phyloP scores from a whole-genome alignment of 352 stramenopile species.

The Blastocystis sp. region DNA sequence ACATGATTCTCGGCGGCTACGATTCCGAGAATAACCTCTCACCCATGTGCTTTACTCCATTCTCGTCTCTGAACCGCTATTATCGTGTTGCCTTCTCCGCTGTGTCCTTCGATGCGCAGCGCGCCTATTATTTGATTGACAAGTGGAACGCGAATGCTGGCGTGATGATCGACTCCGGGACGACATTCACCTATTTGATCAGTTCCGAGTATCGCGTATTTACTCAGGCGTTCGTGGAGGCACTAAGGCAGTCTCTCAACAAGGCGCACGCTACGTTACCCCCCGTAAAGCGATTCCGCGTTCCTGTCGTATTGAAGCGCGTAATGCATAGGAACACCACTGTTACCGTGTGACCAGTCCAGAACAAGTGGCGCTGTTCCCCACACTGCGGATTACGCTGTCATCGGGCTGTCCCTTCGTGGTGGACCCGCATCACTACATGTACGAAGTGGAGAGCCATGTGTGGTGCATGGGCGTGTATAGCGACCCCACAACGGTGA shows the following conservation, averaged over 20 bases:
- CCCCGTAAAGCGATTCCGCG: constrained; percentile 17
- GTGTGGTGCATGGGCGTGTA: constrained; percentile 59
- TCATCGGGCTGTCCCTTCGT: neutral
- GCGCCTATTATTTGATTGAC: neutral
- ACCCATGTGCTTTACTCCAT: constrained; percentile 19
- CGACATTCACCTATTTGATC: constrained; percentile 51
- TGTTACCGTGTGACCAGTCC: neutral
- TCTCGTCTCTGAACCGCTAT: constrained; percentile 34
- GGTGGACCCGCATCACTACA: constrained; percentile 14
- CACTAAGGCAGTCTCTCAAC: neutral
- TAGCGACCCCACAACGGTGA: constrained; percentile 49
- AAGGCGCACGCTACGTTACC: neutral
- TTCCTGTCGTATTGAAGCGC: neutral
- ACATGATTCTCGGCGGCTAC: constrained; percentile 41
- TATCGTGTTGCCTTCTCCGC: neutral
- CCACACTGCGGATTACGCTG: constrained; percentile 10
- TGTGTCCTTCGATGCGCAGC: constrained; percentile 2
- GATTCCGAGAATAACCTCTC: neutral
- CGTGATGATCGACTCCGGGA: constrained; percentile 62
- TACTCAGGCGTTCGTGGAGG: neutral
- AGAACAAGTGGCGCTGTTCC: constrained; percentile 28
- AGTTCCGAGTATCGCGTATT: constrained; percentile 19
- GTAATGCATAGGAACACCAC: constrained; percentile 32
- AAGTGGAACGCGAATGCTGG: constrained; percentile 29
- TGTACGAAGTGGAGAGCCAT: neutral